Evolutionary conservation across 257 asterid genomes (phyloP).

Genomic region (Voacanga thouarsii): DNA sequence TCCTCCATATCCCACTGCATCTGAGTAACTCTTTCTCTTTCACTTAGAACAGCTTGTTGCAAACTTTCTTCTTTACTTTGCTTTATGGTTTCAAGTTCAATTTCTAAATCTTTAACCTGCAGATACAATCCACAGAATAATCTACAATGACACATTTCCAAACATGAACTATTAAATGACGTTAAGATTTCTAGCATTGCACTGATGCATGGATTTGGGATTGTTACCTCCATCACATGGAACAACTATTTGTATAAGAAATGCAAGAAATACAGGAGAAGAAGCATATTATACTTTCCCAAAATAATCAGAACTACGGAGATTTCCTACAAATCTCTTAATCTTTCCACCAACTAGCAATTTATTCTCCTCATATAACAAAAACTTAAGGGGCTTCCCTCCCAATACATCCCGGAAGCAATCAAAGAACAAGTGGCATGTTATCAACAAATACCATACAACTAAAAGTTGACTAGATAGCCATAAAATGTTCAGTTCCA

Average conservation of each 20-base stretch:
- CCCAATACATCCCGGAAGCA: background rate
- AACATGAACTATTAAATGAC: background rate
- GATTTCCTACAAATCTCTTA: background rate
- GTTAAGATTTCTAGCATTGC: background rate
- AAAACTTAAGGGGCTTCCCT: background rate
- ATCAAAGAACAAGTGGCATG: background rate
- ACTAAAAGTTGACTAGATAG: background rate
- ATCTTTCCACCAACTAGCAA: background rate
- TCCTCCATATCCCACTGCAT: slow-evolving; percentile 75
- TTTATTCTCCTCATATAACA: background rate
- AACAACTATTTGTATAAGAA: background rate
- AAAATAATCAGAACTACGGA: background rate
- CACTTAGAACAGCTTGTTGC: slow-evolving; percentile 48
- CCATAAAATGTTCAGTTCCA: background rate
- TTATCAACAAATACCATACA: background rate
- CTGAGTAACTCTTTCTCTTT: slow-evolving; percentile 54
- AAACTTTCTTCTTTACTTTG: slow-evolving; percentile 50
- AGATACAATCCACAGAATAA: slow-evolving; percentile 3
- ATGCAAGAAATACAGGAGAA: background rate
- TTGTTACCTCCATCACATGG: background rate
- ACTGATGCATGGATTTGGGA: background rate
- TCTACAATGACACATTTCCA: background rate
- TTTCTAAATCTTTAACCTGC: slow-evolving; percentile 67
- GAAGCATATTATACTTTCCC: background rate
- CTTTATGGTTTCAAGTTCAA: slow-evolving; percentile 44